Evolutionary conservation across 139 green algal species (phyloP).

Genomic region (Tetraselmis striata): DNA sequence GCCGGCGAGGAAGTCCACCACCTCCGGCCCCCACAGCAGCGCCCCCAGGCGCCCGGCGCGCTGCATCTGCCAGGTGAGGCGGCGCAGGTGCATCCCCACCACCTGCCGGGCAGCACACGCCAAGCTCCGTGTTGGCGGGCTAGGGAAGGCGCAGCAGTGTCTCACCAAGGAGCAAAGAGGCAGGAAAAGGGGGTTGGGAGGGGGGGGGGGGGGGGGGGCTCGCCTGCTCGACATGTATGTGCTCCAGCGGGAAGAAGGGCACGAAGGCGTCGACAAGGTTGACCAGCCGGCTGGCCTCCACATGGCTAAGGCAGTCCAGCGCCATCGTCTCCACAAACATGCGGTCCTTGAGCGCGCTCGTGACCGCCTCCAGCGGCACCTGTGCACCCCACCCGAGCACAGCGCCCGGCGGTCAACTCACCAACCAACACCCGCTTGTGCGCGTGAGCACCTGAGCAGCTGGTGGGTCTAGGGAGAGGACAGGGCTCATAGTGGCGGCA

Average conservation of each 20-base stretch:
- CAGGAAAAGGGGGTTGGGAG: no score
- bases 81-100: slow-evolving; percentile 33
- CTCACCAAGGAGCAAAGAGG: no score
- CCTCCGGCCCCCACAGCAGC: slow-evolving; percentile 35
- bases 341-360: background rate
- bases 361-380: background rate
- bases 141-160: no score
- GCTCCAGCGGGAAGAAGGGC: slow-evolving; percentile 69
- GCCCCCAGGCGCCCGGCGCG: background rate
- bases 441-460: no score
- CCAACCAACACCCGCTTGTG: no score
- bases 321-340: background rate
- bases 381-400: background rate
- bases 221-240: slow-evolving; percentile 26
- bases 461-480: no score
- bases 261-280: slow-evolving; percentile 67
- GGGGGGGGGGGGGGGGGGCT: no score
- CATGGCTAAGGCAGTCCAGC: background rate
- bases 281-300: slow-evolving; percentile 8
- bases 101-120: slow-evolving; percentile 16
- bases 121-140: background rate
- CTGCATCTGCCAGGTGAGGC: slow-evolving; percentile 15
- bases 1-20: slow-evolving; percentile 50
- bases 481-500: no score
- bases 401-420: no score